These are phyloP conservation scores for Hanseniaspora guilliermondii DNA, from an alignment of 805 yeast species.

Conservation along the genomic window DNA sequence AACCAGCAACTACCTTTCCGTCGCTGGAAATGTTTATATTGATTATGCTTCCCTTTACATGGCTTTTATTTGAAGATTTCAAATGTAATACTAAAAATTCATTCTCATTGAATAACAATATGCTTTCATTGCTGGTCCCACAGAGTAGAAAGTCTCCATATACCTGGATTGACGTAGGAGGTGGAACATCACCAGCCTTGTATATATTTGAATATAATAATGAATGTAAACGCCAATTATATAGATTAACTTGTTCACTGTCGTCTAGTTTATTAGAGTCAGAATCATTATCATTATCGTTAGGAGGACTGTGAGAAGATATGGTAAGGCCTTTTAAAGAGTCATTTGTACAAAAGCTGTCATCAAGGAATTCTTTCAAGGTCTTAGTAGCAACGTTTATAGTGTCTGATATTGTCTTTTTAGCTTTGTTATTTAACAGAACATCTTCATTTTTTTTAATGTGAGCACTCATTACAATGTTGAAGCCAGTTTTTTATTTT, in stretches of 20 bases:
- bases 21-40: constrained; percentile 55
- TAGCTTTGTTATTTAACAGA: too few relatives aligned
- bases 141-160: constrained; percentile 39
- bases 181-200: constrained; percentile 10
- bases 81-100: constrained; percentile 41
- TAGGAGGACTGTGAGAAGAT: too few relatives aligned
- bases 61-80: constrained; percentile 16
- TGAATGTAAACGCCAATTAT: not conserved
- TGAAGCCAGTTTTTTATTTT: too few relatives aligned
- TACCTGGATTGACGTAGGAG: constrained; percentile 34
- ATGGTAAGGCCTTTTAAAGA: too few relatives aligned
- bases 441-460: too few relatives aligned
- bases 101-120: constrained; percentile 55
- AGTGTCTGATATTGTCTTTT: too few relatives aligned
- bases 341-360: too few relatives aligned
- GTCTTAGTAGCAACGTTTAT: too few relatives aligned
- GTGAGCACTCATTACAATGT: too few relatives aligned
- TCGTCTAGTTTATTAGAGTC: not conserved
- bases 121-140: constrained; percentile 59
- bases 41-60: constrained; percentile 34
- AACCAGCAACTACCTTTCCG: constrained; percentile 56
- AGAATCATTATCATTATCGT: not conserved
- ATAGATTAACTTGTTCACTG: not conserved
- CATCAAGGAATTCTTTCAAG: too few relatives aligned
- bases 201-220: constrained; percentile 10